A percentile compares a stretch with the other conserved stretches of the same genome.
phyloP scores from a whole-genome alignment of 2,329 filamentous ascomycete species.

The Aspergillus brasiliensis region DNA sequence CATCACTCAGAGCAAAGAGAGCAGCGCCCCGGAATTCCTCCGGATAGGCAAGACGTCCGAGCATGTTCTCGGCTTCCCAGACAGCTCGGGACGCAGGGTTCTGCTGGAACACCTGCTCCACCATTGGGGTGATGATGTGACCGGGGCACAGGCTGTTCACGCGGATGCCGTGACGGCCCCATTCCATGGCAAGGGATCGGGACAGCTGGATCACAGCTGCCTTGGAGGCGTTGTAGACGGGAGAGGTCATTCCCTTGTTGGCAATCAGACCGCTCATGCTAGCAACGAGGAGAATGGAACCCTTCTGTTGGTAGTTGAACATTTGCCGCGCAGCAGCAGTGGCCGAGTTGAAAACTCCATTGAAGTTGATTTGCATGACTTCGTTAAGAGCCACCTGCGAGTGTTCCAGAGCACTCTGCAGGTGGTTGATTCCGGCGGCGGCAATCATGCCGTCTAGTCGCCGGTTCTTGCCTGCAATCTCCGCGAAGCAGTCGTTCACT shows the following conservation, averaged over 20 bases:
- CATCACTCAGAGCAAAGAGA: conserved; percentile 67
- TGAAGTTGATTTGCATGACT: conserved; percentile 54
- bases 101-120: conserved; percentile 73
- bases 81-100: conserved; percentile 62
- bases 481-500: conserved; percentile 38
- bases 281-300: conserved; percentile 53
- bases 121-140: conserved; percentile 70
- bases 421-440: conserved; percentile 47
- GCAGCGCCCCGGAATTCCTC: conserved; percentile 67
- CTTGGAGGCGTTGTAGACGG: conserved; percentile 58
- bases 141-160: conserved; percentile 59
- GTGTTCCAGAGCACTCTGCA: conserved; percentile 45
- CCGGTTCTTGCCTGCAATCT: conserved; percentile 37
- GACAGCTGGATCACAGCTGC: conserved; percentile 56
- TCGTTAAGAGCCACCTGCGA: conserved; percentile 44
- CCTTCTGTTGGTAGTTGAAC: conserved; percentile 51
- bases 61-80: conserved; percentile 53
- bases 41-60: conserved; percentile 56
- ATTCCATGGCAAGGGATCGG: conserved; percentile 56
- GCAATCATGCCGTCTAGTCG: conserved; percentile 47
- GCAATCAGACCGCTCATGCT: conserved; percentile 55
- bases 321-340: conserved; percentile 53
- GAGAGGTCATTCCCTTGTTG: conserved; percentile 49
- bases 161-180: conserved; percentile 53
- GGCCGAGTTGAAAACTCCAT: conserved; percentile 52